Evolutionary conservation across 352 stramenopile genomes (phyloP), one percentile per base, ranked within the genome.

Genomic region (Phytophthora palmivora): DNA sequence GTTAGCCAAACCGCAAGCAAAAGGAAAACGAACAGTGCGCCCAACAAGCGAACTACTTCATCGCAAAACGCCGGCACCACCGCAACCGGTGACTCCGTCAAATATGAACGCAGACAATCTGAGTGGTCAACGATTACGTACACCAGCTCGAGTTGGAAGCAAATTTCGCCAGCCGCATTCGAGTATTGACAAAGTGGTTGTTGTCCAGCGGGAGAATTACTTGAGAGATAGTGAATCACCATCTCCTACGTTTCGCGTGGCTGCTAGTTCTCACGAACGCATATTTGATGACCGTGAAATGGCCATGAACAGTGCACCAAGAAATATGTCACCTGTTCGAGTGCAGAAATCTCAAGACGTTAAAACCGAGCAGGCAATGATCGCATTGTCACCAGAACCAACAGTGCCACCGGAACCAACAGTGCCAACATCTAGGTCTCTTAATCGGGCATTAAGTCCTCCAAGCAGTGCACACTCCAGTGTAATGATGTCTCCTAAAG

Each of bases 81-180:
- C 21, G n/a, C 15, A 48, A 37, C 6, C 55, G 6, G 33, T 14
- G 19, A 19, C 47, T 24, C 22, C 22, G 5, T n/a, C 18, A 2
- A 21, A 52, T 10, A 36, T 18, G 6, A 22, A 48, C 14, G 9
- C 6, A 4, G n/a, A 32, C 12, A 42, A 68, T 47, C 3, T 32
- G 1, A 39, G 37, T 15, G 61, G 16, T 10, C 47, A 66, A 14
- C 51, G 34, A 33, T 50, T 60, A 26, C 44, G 52, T 14, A 61
- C 58, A 22, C 58, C 46, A 46, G 42, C 34, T 16, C 48, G 41
- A 54, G 41, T 68, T 26, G 22, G 11, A 16, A 68, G 30, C 15
- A 60, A 65, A 45, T 37, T 62, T 44, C 56, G 58, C 2, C 52
- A 46, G 15, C 58, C 42, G 2, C 53, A 46, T 15, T 43, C 58